phyloP scores from a whole-genome alignment of 306 rosid genomes.

The Malus orientalis region DNA sequence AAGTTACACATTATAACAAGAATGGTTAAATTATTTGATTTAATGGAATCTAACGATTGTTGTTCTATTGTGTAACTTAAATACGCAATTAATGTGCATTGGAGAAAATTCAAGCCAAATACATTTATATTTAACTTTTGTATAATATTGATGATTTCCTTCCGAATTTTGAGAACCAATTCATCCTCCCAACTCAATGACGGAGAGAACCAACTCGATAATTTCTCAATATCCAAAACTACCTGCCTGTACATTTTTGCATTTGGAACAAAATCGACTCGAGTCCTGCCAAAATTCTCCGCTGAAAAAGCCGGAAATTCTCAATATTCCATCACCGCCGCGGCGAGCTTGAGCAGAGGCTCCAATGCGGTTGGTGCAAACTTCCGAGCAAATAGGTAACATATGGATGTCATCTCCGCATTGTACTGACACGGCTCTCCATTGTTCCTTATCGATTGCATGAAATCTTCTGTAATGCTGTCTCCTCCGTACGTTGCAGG shows the following conservation, averaged over 20 bases:
- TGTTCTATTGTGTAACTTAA: too few species aligned
- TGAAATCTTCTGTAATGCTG: conserved; percentile 47
- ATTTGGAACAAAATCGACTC: not conserved
- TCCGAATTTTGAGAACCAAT: not conserved
- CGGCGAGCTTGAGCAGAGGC: conserved; percentile 60
- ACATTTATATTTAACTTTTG: not conserved
- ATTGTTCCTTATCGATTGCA: conserved; percentile 54
- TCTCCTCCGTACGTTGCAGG: conserved; percentile 53
- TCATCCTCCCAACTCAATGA: not conserved
- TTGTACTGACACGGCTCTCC: conserved; percentile 67
- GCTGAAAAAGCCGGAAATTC: not conserved
- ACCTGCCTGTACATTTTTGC: not conserved
- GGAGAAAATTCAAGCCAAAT: not conserved
- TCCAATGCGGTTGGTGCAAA: conserved; percentile 55
- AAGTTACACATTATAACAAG: too few species aligned
- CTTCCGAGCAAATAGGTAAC: conserved; percentile 88
- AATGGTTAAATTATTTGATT: too few species aligned
- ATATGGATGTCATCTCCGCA: conserved; percentile 58
- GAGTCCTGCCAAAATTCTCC: not conserved
- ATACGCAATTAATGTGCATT: too few species aligned
- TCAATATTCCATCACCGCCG: conserved; percentile 58
- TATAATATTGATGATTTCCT: not conserved
- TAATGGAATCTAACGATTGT: too few species aligned
- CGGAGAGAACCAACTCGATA: not conserved
- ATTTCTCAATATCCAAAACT: not conserved